These are phyloP conservation scores for Skeletonema marinoi DNA, from an alignment of 108 stramenopile species.

Conservation along the genomic window DNA sequence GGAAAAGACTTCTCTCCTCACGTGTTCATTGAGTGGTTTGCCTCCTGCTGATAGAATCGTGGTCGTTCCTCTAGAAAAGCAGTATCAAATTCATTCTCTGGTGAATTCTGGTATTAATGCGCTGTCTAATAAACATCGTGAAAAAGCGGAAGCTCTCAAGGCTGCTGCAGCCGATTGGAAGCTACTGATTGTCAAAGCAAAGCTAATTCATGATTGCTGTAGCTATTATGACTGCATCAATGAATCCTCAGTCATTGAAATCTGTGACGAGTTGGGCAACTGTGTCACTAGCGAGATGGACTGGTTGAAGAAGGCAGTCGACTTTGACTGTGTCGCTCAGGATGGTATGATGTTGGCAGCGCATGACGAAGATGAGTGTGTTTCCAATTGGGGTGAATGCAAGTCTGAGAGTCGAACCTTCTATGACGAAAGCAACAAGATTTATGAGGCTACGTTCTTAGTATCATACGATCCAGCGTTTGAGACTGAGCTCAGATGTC, in stretches of 20 bases:
- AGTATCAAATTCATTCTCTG: slow-evolving; percentile 3
- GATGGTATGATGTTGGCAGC: neutral
- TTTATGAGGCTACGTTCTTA: neutral
- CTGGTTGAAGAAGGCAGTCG: slow-evolving; percentile 4
- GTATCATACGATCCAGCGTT: neutral
- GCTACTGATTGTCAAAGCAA: slow-evolving; percentile 4
- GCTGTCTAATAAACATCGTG: neutral
- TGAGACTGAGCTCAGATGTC: neutral
- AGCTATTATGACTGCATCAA: neutral
- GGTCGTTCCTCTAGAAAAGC: slow-evolving; percentile 1
- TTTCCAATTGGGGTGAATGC: too few relatives aligned
- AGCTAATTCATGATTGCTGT: too few relatives aligned
- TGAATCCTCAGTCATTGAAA: neutral
- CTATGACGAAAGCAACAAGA: too few relatives aligned
- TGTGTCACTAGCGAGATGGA: neutral
- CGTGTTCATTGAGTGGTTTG: neutral
- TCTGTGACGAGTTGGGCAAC: slow-evolving; percentile 13
- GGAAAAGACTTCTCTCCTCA: neutral
- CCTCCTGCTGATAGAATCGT: slow-evolving; percentile 16
- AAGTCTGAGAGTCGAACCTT: too few relatives aligned
- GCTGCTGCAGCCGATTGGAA: slow-evolving; percentile 5
- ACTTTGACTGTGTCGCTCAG: neutral
- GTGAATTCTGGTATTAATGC: slow-evolving; percentile 11
- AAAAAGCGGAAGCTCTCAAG: slow-evolving; percentile 4
- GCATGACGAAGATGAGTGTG: neutral